Base-by-base conservation (phyloP, 2,329 filamentous ascomycete genomes). In the Diplodia sapinea region DNA sequence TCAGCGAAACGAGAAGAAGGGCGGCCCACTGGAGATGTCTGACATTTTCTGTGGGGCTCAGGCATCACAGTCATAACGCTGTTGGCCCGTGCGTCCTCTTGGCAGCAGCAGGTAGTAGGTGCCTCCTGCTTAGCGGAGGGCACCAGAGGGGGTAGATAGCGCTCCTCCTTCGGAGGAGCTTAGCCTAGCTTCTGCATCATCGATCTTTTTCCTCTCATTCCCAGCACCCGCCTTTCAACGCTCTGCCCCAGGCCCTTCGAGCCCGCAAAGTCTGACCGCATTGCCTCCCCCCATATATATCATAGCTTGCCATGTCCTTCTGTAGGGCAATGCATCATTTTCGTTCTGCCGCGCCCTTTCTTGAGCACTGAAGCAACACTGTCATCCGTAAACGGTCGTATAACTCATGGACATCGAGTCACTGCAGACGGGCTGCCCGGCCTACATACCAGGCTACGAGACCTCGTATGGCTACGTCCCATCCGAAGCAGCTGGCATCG, bases 391-490 rank as follows among this genome's bases (percentile, higher is more conserved):
- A 29, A 17, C 8, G 12, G 23, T 13, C 23, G 31, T 31, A 33
- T 17, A 2, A 7, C 43, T 15, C 23, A 49, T 49, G 40, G 11
- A 36, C 57, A 11, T 2, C 29, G 43, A 13, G 2, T 17, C 26
- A 8, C 6, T 31, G 2, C 50, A 40, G 13, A 55, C 33, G 7
- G 63, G 63, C 50, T 65, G 63, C 36, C 17, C 8, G 3, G 63
- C 63, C n/a, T 47, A 65, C 13, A 15, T 38, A 15, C 59, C 59
- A 23, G 43, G 31, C 29, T 7, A 38, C 31, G 4, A 40, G 4
- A 56, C 38, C 23, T 26, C 36, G 11, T 66, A 66, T 40, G 64
- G 64, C 23, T 66, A 66, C 43, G 64, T 66, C 13, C 64, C 64
- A 9, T 66, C 64, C 20, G 43, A 57, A n/a, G 51, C 52, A 15